These are phyloP conservation scores for Rhypophila decipiens DNA, from an alignment of 495 filamentous ascomycete species.

Conservation along the genomic window DNA sequence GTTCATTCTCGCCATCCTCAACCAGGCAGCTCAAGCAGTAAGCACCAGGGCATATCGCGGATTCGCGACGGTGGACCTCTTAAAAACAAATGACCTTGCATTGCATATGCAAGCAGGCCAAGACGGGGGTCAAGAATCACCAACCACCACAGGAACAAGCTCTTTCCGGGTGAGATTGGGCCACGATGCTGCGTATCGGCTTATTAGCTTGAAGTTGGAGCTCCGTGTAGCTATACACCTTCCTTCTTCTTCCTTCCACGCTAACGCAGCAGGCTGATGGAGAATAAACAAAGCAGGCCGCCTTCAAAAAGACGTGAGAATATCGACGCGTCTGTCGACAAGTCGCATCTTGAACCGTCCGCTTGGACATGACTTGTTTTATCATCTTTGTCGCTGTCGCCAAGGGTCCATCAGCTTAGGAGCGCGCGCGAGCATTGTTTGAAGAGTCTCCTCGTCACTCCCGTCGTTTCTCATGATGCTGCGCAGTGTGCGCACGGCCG, in stretches of 20 bases:
- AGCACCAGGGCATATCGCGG: neutral
- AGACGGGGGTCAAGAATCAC: neutral
- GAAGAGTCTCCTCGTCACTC: neutral
- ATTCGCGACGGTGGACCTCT: neutral
- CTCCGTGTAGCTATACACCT: constrained; percentile 2
- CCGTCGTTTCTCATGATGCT: neutral
- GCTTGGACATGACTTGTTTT: no score
- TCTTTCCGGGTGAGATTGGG: neutral
- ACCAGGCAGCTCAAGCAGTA: neutral
- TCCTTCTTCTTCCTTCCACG: neutral
- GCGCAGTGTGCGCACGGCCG: neutral
- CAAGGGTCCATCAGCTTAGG: neutral
- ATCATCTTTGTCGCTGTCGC: neutral
- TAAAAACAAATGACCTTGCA: neutral
- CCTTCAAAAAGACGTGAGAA: neutral
- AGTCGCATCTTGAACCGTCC: neutral
- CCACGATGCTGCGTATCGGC: neutral
- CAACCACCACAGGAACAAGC: constrained; percentile 1
- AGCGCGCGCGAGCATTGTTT: neutral
- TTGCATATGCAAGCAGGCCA: constrained; percentile 4
- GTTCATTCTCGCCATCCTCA: neutral
- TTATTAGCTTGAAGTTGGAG: neutral
- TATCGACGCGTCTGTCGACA: neutral
- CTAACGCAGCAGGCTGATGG: no score
- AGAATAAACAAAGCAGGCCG: no score